Conservation (phyloP, 352 stramenopile species). For the Pythium pyrilobum region DNA sequence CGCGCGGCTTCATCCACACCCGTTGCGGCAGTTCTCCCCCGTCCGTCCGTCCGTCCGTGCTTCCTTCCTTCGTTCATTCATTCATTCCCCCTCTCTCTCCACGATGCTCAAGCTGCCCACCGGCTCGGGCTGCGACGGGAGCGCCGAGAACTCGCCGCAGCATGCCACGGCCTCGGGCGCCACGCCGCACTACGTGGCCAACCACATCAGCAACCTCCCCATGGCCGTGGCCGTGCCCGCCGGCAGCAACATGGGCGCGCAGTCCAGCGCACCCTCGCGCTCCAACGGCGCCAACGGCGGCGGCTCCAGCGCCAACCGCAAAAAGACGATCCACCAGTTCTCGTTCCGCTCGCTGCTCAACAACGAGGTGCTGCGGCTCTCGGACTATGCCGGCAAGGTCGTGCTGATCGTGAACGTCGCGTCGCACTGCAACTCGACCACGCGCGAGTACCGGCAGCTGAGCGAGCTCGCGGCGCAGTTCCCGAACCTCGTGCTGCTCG, state of each 20-base stretch:
- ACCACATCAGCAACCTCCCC: slow-evolving; percentile 46
- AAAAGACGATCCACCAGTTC: slow-evolving; percentile 72
- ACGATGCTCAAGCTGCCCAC: slow-evolving; percentile 33
- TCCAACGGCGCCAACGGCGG: slow-evolving; percentile 13
- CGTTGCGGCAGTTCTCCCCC: too few relatives aligned
- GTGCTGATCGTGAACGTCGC: slow-evolving; percentile 75
- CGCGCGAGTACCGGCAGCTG: slow-evolving; percentile 64
- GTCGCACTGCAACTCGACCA: slow-evolving; percentile 79
- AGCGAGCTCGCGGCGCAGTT: slow-evolving; percentile 61
- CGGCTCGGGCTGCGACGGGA: slow-evolving; percentile 26
- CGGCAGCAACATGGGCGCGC: slow-evolving; percentile 3
- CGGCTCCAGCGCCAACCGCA: slow-evolving; percentile 8
- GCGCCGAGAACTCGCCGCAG: slow-evolving; percentile 11
- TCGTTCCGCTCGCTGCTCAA: slow-evolving; percentile 64
- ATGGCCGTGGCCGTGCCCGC: slow-evolving; percentile 49
- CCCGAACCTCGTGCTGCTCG: slow-evolving; percentile 64
- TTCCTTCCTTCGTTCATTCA: background rate
- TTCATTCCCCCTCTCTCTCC: background rate
- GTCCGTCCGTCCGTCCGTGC: too few relatives aligned
- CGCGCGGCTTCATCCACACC: too few relatives aligned
- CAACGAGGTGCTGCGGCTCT: slow-evolving; percentile 55
- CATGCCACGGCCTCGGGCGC: slow-evolving; percentile 5
- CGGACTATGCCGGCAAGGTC: slow-evolving; percentile 57
- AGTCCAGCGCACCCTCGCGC: slow-evolving; percentile 14
- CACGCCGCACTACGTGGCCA: slow-evolving; percentile 18